Evolutionary conservation across 1,284 basidiomycete genomes (phyloP).

Genomic region (Mycena sp.): DNA sequence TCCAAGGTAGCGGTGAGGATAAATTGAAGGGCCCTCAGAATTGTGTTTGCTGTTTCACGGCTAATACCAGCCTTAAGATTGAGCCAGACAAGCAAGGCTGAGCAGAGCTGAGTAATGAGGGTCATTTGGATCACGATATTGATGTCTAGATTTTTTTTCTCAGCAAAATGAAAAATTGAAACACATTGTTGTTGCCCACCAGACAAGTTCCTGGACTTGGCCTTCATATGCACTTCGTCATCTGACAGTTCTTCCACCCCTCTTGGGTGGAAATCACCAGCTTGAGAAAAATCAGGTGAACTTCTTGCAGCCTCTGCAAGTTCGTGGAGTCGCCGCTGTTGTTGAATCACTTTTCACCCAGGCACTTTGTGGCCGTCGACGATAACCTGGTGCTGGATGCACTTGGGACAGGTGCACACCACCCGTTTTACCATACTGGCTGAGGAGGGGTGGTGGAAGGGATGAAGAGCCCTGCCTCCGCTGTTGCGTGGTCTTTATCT

Average conservation of each 20-base stretch:
- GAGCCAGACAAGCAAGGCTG: conserved; percentile 6
- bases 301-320: neutral
- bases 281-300: neutral
- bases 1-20: neutral
- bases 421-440: neutral
- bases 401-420: neutral
- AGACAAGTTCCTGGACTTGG: neutral
- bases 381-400: no score
- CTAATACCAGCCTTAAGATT: conserved; percentile 14
- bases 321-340: neutral
- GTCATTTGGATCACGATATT: neutral
- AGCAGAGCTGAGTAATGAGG: conserved; percentile 11
- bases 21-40: conserved; percentile 12
- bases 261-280: neutral
- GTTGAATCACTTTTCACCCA: neutral
- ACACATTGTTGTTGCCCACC: neutral
- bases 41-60: conserved; percentile 11
- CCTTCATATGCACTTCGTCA: neutral
- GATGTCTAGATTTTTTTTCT: neutral
- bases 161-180: neutral
- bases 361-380: neutral
- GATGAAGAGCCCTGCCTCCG: no score
- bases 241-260: neutral
- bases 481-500: no score
- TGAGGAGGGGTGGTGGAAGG: no score